These are phyloP conservation scores for Tetrahymena malaccensis DNA, from an alignment of 73 alveolate species.

Conservation along the genomic window DNA sequence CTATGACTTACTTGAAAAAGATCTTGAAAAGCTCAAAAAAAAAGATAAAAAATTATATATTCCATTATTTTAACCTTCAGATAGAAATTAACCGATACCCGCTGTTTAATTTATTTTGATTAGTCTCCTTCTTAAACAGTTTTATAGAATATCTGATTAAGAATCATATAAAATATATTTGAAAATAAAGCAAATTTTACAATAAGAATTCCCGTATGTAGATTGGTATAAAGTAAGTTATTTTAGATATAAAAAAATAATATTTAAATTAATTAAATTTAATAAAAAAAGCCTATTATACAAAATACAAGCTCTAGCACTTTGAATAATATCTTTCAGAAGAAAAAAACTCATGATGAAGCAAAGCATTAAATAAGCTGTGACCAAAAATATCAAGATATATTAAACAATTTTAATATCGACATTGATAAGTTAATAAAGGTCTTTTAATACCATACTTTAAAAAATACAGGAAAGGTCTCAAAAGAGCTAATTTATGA, in stretches of 20 bases:
- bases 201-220: background rate
- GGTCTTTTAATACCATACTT: background rate
- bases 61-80: background rate
- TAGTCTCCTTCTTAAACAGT: background rate
- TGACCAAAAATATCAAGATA: background rate
- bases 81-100: background rate
- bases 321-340: background rate
- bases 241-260: too few relatives aligned
- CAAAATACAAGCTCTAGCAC: background rate
- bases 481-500: background rate
- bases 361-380: background rate
- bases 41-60: background rate
- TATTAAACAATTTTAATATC: background rate
- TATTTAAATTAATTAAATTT: background rate
- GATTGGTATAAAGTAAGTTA: background rate
- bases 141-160: background rate
- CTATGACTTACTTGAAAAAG: background rate
- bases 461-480: background rate
- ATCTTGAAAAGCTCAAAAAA: background rate
- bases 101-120: background rate
- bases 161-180: background rate
- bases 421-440: background rate
- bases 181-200: background rate
- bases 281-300: background rate
- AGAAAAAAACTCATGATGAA: background rate